Conservation (phyloP, 352 stramenopile species). For the Phytophthora pistaciae region DNA sequence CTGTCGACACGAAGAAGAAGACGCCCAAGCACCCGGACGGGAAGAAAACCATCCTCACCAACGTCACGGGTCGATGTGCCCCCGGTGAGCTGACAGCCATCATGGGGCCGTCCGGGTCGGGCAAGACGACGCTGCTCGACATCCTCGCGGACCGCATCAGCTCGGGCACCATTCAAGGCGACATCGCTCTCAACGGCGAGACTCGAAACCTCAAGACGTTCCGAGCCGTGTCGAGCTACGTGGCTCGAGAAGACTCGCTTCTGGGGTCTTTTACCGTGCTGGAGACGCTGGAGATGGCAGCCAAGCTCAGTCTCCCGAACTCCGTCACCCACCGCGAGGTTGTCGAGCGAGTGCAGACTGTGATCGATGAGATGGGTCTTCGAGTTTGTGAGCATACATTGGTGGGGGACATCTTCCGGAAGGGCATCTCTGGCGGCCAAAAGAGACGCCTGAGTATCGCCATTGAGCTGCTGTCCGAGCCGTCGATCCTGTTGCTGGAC, state of each 20-base stretch:
- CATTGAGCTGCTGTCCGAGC: slow-evolving; percentile 93
- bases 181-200: slow-evolving; percentile 57
- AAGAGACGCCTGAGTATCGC: slow-evolving; percentile 94
- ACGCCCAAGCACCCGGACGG: slow-evolving; percentile 19
- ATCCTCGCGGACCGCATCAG: slow-evolving; percentile 60
- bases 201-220: slow-evolving; percentile 44
- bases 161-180: slow-evolving; percentile 42
- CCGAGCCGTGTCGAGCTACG: slow-evolving; percentile 59
- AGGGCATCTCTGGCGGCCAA: slow-evolving; percentile 89
- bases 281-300: slow-evolving; percentile 73
- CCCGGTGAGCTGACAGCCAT: slow-evolving; percentile 71
- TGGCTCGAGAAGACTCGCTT: slow-evolving; percentile 61
- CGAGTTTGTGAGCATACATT: slow-evolving; percentile 56
- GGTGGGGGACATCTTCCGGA: slow-evolving; percentile 86
- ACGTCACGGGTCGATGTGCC: slow-evolving; percentile 62
- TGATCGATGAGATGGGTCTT: slow-evolving; percentile 76
- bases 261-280: slow-evolving; percentile 72
- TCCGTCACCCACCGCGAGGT: slow-evolving; percentile 40
- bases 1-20: slow-evolving; percentile 34
- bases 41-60: slow-evolving; percentile 61
- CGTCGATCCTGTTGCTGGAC: slow-evolving; percentile 95
- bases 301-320: slow-evolving; percentile 54
- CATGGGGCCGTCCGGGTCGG: slow-evolving; percentile 65
- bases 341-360: slow-evolving; percentile 56
- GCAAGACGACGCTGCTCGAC: slow-evolving; percentile 76